Evolutionary conservation across 768 basidiomycete genomes (phyloP).

Genomic region (Hemileccinum rubropunctum): DNA sequence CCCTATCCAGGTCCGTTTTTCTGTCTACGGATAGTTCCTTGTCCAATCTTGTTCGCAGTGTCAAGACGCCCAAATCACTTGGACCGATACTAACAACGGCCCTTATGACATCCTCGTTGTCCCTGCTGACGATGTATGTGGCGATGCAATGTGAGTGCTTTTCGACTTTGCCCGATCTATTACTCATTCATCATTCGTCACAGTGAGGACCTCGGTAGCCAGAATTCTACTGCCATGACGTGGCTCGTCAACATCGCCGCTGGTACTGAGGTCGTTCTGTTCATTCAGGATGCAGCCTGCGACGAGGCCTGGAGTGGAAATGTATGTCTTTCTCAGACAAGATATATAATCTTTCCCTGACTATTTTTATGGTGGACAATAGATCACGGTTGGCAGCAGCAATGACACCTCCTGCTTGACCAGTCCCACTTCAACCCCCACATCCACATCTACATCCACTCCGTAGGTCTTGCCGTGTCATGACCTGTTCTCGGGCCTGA

Average conservation of each 20-base stretch:
- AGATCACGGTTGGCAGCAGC: slow-evolving; percentile 39
- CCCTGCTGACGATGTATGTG: slow-evolving; percentile 52
- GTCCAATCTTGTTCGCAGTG: slow-evolving; percentile 44
- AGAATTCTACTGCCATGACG: slow-evolving; percentile 38
- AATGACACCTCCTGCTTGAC: slow-evolving; percentile 38
- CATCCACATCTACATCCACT: not conserved
- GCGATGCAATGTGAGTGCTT: slow-evolving; percentile 51
- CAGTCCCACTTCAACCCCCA: slow-evolving; percentile 1
- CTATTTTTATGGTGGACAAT: not conserved
- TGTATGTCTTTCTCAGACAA: slow-evolving; percentile 38
- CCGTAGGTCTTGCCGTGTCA: slow-evolving; percentile 1
- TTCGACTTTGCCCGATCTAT: not conserved
- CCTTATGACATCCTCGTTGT: slow-evolving; percentile 66
- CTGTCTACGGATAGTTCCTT: not conserved
- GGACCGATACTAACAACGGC: slow-evolving; percentile 38
- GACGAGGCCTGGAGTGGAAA: slow-evolving; percentile 66
- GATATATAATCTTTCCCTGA: not conserved
- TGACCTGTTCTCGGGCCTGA: slow-evolving; percentile 2
- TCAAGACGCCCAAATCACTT: slow-evolving; percentile 45
- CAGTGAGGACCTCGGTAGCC: slow-evolving; percentile 62
- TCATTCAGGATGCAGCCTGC: slow-evolving; percentile 48
- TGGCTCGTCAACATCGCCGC: slow-evolving; percentile 43
- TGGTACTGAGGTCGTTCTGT: slow-evolving; percentile 49
- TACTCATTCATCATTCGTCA: slow-evolving; percentile 5
- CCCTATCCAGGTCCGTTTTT: slow-evolving; percentile 47